These are phyloP conservation scores for Ilyonectria robusta DNA, from an alignment of 2,329 filamentous ascomycete genomes.

Conservation along the genomic window DNA sequence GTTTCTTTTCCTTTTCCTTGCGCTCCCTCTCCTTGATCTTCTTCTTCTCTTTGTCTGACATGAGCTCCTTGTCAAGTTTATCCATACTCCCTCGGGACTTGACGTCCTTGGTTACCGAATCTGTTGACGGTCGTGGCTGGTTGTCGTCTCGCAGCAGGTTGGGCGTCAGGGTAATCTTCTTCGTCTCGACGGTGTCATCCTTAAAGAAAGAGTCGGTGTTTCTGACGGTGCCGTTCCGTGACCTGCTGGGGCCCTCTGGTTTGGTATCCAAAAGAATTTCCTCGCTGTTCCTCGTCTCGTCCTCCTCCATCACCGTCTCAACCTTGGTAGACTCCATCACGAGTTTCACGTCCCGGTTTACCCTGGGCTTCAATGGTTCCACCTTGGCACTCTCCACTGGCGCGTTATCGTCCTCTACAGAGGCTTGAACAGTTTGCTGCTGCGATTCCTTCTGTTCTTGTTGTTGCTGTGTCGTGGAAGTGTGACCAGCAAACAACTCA, in stretches of 20 bases:
- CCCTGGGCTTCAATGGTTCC: slow-evolving; percentile 67
- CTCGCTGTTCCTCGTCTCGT: slow-evolving; percentile 68
- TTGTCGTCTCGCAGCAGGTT: slow-evolving; percentile 90
- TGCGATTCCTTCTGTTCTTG: slow-evolving; percentile 48
- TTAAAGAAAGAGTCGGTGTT: slow-evolving; percentile 98
- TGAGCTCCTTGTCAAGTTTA: slow-evolving; percentile 69
- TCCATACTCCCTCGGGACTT: slow-evolving; percentile 80
- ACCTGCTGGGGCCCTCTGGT: slow-evolving; percentile 69
- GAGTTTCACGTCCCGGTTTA: slow-evolving; percentile 57
- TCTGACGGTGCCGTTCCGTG: slow-evolving; percentile 87
- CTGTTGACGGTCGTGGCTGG: slow-evolving; percentile 66
- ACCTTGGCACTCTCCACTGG: slow-evolving; percentile 69
- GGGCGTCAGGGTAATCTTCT: slow-evolving; percentile 96
- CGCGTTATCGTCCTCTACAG: slow-evolving; percentile 49
- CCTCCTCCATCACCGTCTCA: slow-evolving; percentile 54
- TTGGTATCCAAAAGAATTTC: slow-evolving; percentile 75
- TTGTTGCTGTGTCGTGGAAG: slow-evolving; percentile 46
- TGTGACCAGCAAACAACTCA: slow-evolving; percentile 58
- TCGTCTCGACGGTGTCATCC: slow-evolving; percentile 93
- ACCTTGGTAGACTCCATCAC: slow-evolving; percentile 53
- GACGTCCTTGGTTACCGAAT: slow-evolving; percentile 60
- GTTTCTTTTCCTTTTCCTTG: slow-evolving; percentile 78
- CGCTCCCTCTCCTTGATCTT: slow-evolving; percentile 80
- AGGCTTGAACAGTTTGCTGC: slow-evolving; percentile 49
- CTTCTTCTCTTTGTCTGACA: slow-evolving; percentile 81